Base-by-base conservation (phyloP, 176 grass and related monocot species). In the Guadua angustifolia region DNA sequence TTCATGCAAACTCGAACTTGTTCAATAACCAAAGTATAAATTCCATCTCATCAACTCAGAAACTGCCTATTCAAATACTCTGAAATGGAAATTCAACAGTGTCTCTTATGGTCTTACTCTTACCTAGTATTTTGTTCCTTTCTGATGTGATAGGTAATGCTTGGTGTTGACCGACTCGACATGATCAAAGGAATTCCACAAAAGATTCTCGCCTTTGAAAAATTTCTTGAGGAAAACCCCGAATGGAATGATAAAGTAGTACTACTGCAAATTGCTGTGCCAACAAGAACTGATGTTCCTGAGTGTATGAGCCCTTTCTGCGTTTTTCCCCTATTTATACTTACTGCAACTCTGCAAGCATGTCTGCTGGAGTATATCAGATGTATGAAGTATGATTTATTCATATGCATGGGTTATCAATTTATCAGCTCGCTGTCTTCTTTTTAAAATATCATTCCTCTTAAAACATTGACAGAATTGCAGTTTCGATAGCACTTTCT, bases 131-230 rank as follows among this genome's bases (percentile, higher is more conserved):
- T 62, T 22, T 77, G 16, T 78, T 76, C 58, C 77, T 89, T 71
- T 17, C 51, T 85, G 56, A 64, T 73, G 51, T 86, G 53, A 71
- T 82, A 98, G 95, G 95, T 99, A 77, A 99, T 99, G 96, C 93
- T 99, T 88, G 96, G 96, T 67, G 96, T 99, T 56, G 96, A 99
- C 49, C 81, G 96, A 78, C 96, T 99, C 55, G 96, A 99, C 79
- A 99, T 99, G 96, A 99, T 99, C 61, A 99, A 99, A 85, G 96
- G 96, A 86, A 99, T 99, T 81, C 96, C 96, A 6, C 96, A 99
- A 82, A 99, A 99, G 88, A 99, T 99, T 90, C 86, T 99, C 79
- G 96, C 96, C 32, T 99, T 99, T 89, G 96, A 99, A 72, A 99
- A 99, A 74, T 99, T 99, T 86, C 91, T 99, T n/a, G 97, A 99